phyloP scores from a whole-genome alignment of 1,139 yeast genomes.

The Candida neerlandica region DNA sequence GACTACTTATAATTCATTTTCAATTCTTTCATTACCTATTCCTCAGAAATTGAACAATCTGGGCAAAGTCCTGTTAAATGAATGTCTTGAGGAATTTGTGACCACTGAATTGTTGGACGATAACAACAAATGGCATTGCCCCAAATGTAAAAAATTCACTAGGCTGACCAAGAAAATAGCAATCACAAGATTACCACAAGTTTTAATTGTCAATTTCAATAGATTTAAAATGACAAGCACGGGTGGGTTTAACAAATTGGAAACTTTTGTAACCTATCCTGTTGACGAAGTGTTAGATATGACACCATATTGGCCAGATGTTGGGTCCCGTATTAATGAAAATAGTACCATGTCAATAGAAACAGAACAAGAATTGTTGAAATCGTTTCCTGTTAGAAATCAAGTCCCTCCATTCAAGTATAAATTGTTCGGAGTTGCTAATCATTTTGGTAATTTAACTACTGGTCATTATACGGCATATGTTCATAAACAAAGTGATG shows the following conservation, averaged over 20 bases:
- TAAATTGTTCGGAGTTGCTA: slow-evolving; percentile 82
- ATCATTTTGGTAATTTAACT: slow-evolving; percentile 76
- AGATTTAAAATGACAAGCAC: slow-evolving; percentile 61
- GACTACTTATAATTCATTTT: slow-evolving; percentile 83
- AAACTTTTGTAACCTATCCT: slow-evolving; percentile 65
- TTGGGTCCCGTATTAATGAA: slow-evolving; percentile 35
- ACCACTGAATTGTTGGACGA: slow-evolving; percentile 71
- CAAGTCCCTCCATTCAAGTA: slow-evolving; percentile 82
- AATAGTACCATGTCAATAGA: slow-evolving; percentile 25
- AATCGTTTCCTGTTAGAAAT: slow-evolving; percentile 66
- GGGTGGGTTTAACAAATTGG: slow-evolving; percentile 57
- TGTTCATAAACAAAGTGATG: slow-evolving; percentile 58
- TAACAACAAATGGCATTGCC: slow-evolving; percentile 89
- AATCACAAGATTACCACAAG: slow-evolving; percentile 72
- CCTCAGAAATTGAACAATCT: slow-evolving; percentile 42
- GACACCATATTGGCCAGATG: slow-evolving; percentile 77
- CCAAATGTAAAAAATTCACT: slow-evolving; percentile 69
- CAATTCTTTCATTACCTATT: slow-evolving; percentile 74
- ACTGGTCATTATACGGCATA: slow-evolving; percentile 94
- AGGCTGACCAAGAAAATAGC: slow-evolving; percentile 68
- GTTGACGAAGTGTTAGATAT: slow-evolving; percentile 58
- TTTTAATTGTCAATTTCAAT: slow-evolving; percentile 75
- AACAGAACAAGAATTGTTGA: slow-evolving; percentile 39
- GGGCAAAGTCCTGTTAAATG: slow-evolving; percentile 47
- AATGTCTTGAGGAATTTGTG: slow-evolving; percentile 73